Evolutionary conservation across 306 rosid genomes (phyloP), one percentile per base, ranked within the genome.

Genomic region (Citrullus amarus): DNA sequence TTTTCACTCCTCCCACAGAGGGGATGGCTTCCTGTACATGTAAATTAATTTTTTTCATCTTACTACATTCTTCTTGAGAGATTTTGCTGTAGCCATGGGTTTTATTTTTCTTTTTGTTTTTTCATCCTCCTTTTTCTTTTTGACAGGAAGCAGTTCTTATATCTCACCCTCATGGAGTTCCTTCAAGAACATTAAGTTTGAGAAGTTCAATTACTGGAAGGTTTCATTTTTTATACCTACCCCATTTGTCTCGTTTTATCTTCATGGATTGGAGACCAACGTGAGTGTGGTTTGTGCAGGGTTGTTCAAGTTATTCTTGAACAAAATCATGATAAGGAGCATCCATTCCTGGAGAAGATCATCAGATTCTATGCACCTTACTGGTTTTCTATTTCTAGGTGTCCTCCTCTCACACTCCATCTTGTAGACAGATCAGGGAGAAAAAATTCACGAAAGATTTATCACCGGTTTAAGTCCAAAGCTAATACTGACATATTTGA

Each of bases 151-250:
- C 93, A 83, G 97, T 91, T 80, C 96, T 89, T 78, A 80, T 95
- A 81, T 92, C 97, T 46, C 91, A 92, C 83, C 97, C 97, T 85
- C 85, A 75, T 7, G 90, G 84, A 79, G 86, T 76, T 78, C 93
- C 98, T 14, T 63, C 97, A 8, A 92, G 89, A 84, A 88, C 97
- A 79, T 73, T 91, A 25, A 87, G 93, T 85, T 88, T 95, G 81
- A 92, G 97, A 89, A 95, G 97, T 81, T 92, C 97, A 32, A 84
- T 91, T 89, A 89, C 99, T 78, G 97, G 93, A 95, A 92, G 99
- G 99, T 93, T 85, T 79, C 32, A 78, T 74, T 78, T 80, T 71
- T 39, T 80, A 68, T 70, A 76, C 77, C 77, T 12, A 48, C 53
- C n/a, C 71, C 46, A 34, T 75, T 32, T 54, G 38, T 77, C 70